Conservation (phyloP, 2,329 filamentous ascomycete genomes). For the Dothidotthia symphoricarpi region DNA sequence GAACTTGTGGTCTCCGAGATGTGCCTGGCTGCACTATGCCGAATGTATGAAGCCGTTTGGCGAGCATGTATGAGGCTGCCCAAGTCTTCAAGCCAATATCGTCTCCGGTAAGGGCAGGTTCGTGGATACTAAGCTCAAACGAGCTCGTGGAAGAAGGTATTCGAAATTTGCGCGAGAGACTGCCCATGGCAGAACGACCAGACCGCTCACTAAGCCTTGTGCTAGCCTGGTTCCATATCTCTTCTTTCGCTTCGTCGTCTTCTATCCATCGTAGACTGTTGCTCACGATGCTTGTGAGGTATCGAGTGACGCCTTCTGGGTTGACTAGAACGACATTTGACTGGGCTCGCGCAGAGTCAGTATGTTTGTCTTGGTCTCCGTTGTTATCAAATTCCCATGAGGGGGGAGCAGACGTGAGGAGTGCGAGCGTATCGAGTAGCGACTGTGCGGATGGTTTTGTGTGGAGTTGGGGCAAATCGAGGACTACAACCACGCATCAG, state of each 20-base stretch:
- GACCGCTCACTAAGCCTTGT: constrained; percentile 80
- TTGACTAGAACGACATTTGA: constrained; percentile 39
- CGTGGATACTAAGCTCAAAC: constrained; percentile 67
- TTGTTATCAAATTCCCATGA: constrained; percentile 60
- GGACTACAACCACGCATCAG: constrained; percentile 47
- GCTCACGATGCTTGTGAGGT: constrained; percentile 67
- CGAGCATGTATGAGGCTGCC: constrained; percentile 85
- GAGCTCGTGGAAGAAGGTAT: constrained; percentile 50
- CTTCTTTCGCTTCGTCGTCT: constrained; percentile 64
- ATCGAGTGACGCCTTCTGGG: constrained; percentile 57
- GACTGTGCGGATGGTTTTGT: constrained; percentile 66
- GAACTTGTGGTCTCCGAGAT: constrained; percentile 36
- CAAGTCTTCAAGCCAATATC: constrained; percentile 92
- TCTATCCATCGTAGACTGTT: constrained; percentile 67
- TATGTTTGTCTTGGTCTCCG: constrained; percentile 31
- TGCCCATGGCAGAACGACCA: constrained; percentile 68
- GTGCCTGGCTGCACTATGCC: constrained; percentile 7
- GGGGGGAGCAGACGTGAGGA: constrained; percentile 65
- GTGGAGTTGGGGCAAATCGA: constrained; percentile 82
- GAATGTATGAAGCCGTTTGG: constrained; percentile 61
- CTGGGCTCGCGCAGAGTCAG: constrained; percentile 33
- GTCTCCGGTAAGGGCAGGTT: constrained; percentile 85
- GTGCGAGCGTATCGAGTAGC: constrained; percentile 64
- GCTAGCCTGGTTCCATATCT: constrained; percentile 76
- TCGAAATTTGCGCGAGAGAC: constrained; percentile 60